Percentiles rank a stretch among this genome's conserved stretches.
Evolutionary conservation across 192 early-diverging fungal species (phyloP).

Genomic region (Coemansia sp.): DNA sequence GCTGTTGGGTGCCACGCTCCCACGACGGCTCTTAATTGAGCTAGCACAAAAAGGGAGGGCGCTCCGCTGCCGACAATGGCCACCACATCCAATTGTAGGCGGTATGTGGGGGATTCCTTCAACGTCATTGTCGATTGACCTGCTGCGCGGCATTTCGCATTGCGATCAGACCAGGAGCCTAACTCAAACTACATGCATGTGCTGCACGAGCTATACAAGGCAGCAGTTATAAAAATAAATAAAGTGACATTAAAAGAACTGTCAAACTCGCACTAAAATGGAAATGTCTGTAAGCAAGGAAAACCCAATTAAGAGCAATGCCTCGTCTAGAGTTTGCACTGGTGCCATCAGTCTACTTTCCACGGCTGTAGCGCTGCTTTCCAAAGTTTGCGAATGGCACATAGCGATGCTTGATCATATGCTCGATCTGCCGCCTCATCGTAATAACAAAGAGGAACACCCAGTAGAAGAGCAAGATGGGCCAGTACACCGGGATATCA

Average conservation of each 20-base stretch:
- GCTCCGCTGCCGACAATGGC: background rate
- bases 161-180: background rate
- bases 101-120: background rate
- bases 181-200: background rate
- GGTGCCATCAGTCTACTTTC: conserved; percentile 8
- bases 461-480: conserved; percentile 96
- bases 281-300: background rate
- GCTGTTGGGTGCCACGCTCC: conserved; percentile 2
- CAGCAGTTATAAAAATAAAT: background rate
- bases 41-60: background rate
- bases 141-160: background rate
- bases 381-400: conserved; percentile 77
- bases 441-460: conserved; percentile 89
- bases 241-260: background rate
- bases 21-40: background rate
- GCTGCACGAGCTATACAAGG: background rate
- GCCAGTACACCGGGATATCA: conserved; percentile 99
- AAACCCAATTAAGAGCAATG: background rate
- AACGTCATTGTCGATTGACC: background rate
- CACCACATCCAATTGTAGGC: background rate
- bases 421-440: conserved; percentile 95
- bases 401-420: conserved; percentile 96
- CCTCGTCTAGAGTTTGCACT: background rate
- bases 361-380: conserved; percentile 64
- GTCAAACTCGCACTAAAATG: conserved; percentile 3